These are phyloP conservation scores for Hypomyces rosellus DNA, from an alignment of 2,329 filamentous ascomycete genomes.

Conservation along the genomic window DNA sequence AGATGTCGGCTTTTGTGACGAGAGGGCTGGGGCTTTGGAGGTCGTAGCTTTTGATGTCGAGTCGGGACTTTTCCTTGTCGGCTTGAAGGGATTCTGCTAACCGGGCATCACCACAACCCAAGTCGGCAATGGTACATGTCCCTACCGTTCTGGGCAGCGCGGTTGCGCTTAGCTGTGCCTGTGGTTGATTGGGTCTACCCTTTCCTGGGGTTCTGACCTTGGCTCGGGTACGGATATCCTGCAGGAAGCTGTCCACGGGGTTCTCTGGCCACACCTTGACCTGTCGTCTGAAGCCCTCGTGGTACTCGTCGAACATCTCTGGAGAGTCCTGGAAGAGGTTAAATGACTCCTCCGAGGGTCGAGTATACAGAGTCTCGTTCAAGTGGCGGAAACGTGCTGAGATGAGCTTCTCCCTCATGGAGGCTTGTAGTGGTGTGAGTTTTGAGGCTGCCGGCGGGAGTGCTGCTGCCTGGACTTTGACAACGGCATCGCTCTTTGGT, in stretches of 20 bases:
- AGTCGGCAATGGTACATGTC: slow-evolving; percentile 74
- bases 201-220: slow-evolving; percentile 36
- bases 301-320: slow-evolving; percentile 93
- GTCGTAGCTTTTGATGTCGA: slow-evolving; percentile 80
- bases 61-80: slow-evolving; percentile 58
- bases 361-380: slow-evolving; percentile 94
- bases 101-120: slow-evolving; percentile 88
- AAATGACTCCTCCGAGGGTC: slow-evolving; percentile 77
- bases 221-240: slow-evolving; percentile 62
- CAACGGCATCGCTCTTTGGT: slow-evolving; percentile 17
- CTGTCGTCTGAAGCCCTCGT: slow-evolving; percentile 91
- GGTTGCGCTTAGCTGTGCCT: slow-evolving; percentile 22
- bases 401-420: slow-evolving; percentile 91
- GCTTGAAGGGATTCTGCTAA: slow-evolving; percentile 64
- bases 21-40: slow-evolving; percentile 69
- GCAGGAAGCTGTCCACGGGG: slow-evolving; percentile 82
- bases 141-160: slow-evolving; percentile 68
- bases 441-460: slow-evolving; percentile 45
- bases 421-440: slow-evolving; percentile 85
- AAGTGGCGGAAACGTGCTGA: slow-evolving; percentile 95
- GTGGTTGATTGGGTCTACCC: slow-evolving; percentile 23
- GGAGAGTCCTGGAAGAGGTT: slow-evolving; percentile 76
- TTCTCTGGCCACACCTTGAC: slow-evolving; percentile 96
- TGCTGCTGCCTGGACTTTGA: slow-evolving; percentile 25
- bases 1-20: slow-evolving; percentile 85